Evolutionary conservation across 371 early-diverging fungal genomes (phyloP).

Genomic region (Apophysomyces variabilis): DNA sequence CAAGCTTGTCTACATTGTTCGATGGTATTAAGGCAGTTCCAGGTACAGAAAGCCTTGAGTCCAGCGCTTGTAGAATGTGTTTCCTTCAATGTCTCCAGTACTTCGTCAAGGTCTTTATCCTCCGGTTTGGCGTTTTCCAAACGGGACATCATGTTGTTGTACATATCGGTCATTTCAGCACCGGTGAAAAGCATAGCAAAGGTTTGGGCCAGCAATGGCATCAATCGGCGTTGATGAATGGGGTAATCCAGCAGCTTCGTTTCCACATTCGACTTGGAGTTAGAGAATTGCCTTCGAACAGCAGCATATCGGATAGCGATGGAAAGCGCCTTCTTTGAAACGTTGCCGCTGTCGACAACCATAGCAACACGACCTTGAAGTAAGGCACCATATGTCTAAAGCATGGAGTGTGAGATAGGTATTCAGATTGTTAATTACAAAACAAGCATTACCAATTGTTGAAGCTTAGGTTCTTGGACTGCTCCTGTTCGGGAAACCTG

Average conservation of each 20-base stretch:
- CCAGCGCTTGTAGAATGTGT: slow-evolving; percentile 93
- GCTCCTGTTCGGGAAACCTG: slow-evolving; percentile 75
- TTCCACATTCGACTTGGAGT: slow-evolving; percentile 60
- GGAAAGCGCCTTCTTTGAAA: slow-evolving; percentile 89
- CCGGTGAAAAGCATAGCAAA: slow-evolving; percentile 93
- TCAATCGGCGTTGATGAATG: slow-evolving; percentile 90
- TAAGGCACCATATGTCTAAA: slow-evolving; percentile 88
- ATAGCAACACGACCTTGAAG: slow-evolving; percentile 90
- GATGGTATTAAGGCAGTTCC: slow-evolving; percentile 85
- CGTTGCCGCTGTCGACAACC: slow-evolving; percentile 88
- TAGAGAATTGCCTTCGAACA: slow-evolving; percentile 87
- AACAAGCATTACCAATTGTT: slow-evolving; percentile 40
- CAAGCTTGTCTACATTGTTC: slow-evolving; percentile 91
- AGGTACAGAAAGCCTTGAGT: slow-evolving; percentile 95
- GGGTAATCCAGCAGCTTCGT: slow-evolving; percentile 91
- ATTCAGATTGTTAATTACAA: neutral
- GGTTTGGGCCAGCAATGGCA: slow-evolving; percentile 89
- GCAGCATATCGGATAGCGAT: slow-evolving; percentile 92
- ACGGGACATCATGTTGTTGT: slow-evolving; percentile 75
- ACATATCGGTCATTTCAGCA: slow-evolving; percentile 79
- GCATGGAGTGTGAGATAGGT: slow-evolving; percentile 6
- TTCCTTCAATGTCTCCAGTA: slow-evolving; percentile 84
- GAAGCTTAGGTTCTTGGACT: slow-evolving; percentile 69
- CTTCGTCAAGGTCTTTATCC: slow-evolving; percentile 68
- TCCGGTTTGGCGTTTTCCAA: slow-evolving; percentile 71